Percentiles rank a stretch among this genome's conserved stretches.
Evolutionary conservation across 345 rosid species (phyloP).

Genomic region (Litchi chinensis): DNA sequence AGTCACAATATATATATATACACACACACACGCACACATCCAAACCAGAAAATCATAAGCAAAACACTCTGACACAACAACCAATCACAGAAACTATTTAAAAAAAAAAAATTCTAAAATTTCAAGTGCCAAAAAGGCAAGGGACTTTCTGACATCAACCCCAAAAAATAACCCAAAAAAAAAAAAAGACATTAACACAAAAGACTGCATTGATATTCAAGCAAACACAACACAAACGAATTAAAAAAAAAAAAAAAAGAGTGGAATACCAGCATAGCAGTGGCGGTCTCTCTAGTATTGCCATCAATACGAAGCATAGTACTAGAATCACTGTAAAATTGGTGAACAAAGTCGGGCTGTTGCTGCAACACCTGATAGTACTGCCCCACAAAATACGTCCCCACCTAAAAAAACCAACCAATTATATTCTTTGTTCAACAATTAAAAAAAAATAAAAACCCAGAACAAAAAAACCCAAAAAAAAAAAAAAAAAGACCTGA

Average conservation of each 20-base stretch:
- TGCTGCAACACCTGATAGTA: conserved; percentile 51
- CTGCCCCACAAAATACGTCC: conserved; percentile 53
- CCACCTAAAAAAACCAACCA: conserved; percentile 37
- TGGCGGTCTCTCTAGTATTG: conserved; percentile 33
- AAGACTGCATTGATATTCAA: background rate
- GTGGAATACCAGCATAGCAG: conserved; percentile 42
- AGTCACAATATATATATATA: background rate
- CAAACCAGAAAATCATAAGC: background rate
- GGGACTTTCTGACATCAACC: background rate
- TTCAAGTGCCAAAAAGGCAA: too few relatives aligned
- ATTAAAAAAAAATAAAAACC: background rate
- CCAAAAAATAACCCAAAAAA: background rate
- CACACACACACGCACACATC: background rate
- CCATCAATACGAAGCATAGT: conserved; percentile 57
- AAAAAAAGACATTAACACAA: background rate
- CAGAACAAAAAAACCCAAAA: background rate
- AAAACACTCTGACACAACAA: background rate
- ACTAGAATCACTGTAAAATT: conserved; percentile 51
- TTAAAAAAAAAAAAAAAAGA: background rate
- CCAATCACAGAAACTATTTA: background rate
- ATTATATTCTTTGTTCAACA: background rate
- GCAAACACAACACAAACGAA: background rate
- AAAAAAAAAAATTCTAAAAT: background rate
- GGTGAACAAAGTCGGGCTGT: conserved; percentile 44
- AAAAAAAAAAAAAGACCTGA: conserved; percentile 43